Conservation (phyloP, 345 rosid genomes). For the Eucalyptus coolabah region DNA sequence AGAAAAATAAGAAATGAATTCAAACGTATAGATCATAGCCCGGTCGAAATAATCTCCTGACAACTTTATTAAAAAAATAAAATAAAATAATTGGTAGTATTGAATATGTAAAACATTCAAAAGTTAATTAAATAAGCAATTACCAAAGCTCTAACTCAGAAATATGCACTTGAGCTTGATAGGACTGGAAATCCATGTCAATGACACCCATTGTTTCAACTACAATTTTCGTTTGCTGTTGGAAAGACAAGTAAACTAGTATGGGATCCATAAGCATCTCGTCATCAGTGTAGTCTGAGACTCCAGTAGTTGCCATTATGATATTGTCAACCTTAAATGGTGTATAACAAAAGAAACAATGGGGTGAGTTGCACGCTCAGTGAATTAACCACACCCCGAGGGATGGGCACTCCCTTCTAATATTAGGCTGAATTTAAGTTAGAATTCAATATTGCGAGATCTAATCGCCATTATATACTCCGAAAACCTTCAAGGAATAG, state of each 20-base stretch:
- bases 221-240: background rate
- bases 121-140: background rate
- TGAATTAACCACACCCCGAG: background rate
- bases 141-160: background rate
- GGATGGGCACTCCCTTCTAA: background rate
- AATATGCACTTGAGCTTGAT: background rate
- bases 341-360: background rate
- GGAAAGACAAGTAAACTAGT: background rate
- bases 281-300: background rate
- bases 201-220: background rate
- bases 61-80: background rate
- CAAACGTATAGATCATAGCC: background rate
- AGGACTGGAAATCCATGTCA: background rate
- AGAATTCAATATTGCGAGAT: background rate
- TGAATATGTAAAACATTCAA: background rate
- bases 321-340: background rate
- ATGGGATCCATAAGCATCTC: background rate
- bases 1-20: background rate
- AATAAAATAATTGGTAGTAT: background rate
- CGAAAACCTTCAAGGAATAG: background rate
- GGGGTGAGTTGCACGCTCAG: background rate
- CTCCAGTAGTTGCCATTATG: background rate
- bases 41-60: background rate
- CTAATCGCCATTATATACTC: background rate
- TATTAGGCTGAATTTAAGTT: background rate